phyloP scores from a whole-genome alignment of 2,329 filamentous ascomycete genomes.

The Colletotrichum sublineola region DNA sequence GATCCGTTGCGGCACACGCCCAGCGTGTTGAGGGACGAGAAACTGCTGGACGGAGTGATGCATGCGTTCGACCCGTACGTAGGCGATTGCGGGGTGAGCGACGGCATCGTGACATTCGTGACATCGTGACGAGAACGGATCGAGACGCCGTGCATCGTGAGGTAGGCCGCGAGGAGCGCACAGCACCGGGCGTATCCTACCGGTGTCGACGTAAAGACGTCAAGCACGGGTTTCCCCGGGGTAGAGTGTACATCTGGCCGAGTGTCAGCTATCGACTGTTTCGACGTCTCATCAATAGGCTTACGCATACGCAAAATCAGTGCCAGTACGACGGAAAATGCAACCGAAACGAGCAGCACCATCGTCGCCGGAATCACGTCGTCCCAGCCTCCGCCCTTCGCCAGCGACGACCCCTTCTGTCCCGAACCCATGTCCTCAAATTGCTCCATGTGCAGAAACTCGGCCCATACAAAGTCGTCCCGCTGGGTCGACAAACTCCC shows the following conservation, averaged over 20 bases:
- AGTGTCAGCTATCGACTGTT: neutral
- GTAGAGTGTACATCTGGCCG: slow-evolving; percentile 15
- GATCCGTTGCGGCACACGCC: slow-evolving; percentile 28
- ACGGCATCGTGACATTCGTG: neutral
- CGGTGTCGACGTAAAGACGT: slow-evolving; percentile 1
- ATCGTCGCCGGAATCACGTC: slow-evolving; percentile 40
- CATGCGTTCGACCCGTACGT: slow-evolving; percentile 7
- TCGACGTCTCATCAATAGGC: neutral
- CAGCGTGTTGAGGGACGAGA: slow-evolving; percentile 27
- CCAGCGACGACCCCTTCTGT: neutral
- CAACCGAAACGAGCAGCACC: slow-evolving; percentile 42
- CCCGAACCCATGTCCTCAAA: slow-evolving; percentile 19
- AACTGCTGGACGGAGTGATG: slow-evolving; percentile 33
- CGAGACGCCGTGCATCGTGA: slow-evolving; percentile 18
- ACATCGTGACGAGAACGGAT: neutral
- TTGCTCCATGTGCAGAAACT: slow-evolving; percentile 36
- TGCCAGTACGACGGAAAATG: slow-evolving; percentile 38
- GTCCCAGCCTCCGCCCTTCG: slow-evolving; percentile 21
- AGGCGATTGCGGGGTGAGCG: neutral
- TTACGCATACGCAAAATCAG: slow-evolving; percentile 33
- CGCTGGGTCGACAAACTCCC: neutral
- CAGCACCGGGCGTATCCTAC: slow-evolving; percentile 29
- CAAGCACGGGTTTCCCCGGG: neutral
- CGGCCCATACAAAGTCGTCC: slow-evolving; percentile 26
- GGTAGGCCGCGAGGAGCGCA: slow-evolving; percentile 28